Evolutionary conservation across 1,284 basidiomycete species (phyloP).

Genomic region (Puccinia hordei): DNA sequence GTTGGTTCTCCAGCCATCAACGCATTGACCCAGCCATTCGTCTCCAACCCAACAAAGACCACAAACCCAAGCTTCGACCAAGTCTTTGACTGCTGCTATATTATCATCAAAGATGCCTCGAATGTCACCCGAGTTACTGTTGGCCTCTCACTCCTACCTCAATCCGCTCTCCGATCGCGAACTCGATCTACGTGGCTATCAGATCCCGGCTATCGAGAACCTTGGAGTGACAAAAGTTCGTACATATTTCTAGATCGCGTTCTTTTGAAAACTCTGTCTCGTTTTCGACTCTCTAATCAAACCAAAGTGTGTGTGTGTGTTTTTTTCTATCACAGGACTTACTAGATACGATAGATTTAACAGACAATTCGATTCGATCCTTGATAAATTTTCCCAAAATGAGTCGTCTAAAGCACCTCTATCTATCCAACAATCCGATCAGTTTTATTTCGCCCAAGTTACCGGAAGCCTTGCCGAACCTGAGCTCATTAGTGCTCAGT

Average conservation of each 20-base stretch:
- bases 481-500: constrained; percentile 72
- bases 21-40: too few relatives aligned
- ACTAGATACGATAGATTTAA: constrained; percentile 91
- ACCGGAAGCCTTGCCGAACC: constrained; percentile 78
- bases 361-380: constrained; percentile 87
- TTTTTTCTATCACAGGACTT: constrained; percentile 67
- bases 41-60: too few relatives aligned
- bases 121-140: constrained; percentile 71
- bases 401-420: constrained; percentile 74
- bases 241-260: constrained; percentile 50
- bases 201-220: constrained; percentile 98
- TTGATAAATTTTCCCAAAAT: constrained; percentile 84
- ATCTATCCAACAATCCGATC: constrained; percentile 85
- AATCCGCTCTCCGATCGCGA: constrained; percentile 92
- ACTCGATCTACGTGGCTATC: constrained; percentile 89
- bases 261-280: background rate
- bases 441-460: constrained; percentile 76
- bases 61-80: too few relatives aligned
- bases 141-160: constrained; percentile 73
- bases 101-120: constrained; percentile 36
- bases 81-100: too few relatives aligned
- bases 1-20: too few relatives aligned
- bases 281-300: background rate
- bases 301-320: background rate
- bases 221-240: constrained; percentile 89